A percentile compares a stretch with the other conserved stretches of the same genome.
phyloP scores from a whole-genome alignment of 441 rosid genomes.

The Euphorbia celastroides region DNA sequence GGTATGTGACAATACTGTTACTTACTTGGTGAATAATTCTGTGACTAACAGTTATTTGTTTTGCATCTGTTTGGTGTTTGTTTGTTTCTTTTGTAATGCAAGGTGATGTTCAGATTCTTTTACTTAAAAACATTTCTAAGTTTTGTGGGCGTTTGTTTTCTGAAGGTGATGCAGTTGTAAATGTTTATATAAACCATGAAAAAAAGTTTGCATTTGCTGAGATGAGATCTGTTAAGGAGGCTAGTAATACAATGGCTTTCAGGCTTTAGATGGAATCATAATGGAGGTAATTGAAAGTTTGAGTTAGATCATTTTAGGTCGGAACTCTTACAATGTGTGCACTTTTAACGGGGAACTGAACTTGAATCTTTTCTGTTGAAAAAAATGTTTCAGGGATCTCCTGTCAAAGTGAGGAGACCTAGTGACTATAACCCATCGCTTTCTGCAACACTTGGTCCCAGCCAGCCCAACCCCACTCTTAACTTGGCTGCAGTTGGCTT shows the following conservation, averaged over 20 bases:
- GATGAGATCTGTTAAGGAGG: conserved; percentile 99
- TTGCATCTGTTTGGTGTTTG: conserved; percentile 74
- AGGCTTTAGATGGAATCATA: conserved; percentile 86
- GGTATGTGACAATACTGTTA: conserved; percentile 40
- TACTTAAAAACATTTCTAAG: no score
- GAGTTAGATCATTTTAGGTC: neutral
- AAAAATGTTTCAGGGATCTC: conserved; percentile 61
- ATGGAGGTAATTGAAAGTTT: conserved; percentile 61
- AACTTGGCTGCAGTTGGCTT: conserved; percentile 95
- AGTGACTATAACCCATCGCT: conserved; percentile 97
- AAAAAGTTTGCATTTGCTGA: conserved; percentile 98
- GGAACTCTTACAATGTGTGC: conserved; percentile 1
- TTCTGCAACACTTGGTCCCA: conserved; percentile 96
- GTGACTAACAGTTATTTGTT: conserved; percentile 76
- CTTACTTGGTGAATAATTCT: conserved; percentile 46
- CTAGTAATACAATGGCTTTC: conserved; percentile 99
- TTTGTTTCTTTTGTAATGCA: no score
- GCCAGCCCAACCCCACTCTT: conserved; percentile 88
- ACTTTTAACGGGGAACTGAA: no score
- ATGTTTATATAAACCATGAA: conserved; percentile 93
- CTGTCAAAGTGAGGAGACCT: conserved; percentile 97
- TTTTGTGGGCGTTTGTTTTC: conserved; percentile 19
- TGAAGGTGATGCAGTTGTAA: conserved; percentile 94
- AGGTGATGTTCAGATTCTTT: no score
- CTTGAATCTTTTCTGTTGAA: neutral